Conservation (phyloP, 495 filamentous ascomycete genomes). For the Parmelia sp. region DNA sequence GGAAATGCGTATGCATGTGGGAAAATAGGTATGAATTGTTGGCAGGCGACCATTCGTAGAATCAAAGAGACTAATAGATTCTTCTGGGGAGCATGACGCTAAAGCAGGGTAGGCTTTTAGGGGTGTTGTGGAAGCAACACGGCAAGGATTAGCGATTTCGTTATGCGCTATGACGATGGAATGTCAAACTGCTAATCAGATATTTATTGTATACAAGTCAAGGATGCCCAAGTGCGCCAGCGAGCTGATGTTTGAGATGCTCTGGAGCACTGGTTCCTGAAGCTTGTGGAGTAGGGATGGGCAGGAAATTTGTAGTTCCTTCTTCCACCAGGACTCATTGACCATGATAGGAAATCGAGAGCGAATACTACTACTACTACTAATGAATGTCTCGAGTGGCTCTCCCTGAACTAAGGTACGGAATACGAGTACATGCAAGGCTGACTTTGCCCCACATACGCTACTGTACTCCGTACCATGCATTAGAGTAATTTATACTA, state of each 20-base stretch:
- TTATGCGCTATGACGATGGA: not conserved
- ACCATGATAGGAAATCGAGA: not conserved
- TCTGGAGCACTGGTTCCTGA: not conserved
- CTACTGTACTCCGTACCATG: no score
- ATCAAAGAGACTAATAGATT: no score
- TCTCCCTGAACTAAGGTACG: no score
- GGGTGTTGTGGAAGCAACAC: not conserved
- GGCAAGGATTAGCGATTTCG: not conserved
- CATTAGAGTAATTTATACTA: not conserved
- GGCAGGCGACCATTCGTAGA: no score
- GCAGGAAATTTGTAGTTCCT: not conserved
- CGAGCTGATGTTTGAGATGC: not conserved
- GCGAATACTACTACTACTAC: not conserved
- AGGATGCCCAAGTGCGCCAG: not conserved
- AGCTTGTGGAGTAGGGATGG: not conserved
- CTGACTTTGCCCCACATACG: slow-evolving; percentile 3
- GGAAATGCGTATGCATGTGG: no score
- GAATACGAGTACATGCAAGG: not conserved
- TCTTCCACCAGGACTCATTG: not conserved
- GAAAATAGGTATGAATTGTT: no score
- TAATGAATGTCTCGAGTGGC: no score
- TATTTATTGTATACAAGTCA: no score
- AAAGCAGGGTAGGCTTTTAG: not conserved
- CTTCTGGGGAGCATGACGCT: not conserved
- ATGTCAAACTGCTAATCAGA: not conserved